Percentiles rank a stretch among this genome's conserved stretches.
phyloP scores from a whole-genome alignment of 768 basidiomycete species.

The Suillus sp. region DNA sequence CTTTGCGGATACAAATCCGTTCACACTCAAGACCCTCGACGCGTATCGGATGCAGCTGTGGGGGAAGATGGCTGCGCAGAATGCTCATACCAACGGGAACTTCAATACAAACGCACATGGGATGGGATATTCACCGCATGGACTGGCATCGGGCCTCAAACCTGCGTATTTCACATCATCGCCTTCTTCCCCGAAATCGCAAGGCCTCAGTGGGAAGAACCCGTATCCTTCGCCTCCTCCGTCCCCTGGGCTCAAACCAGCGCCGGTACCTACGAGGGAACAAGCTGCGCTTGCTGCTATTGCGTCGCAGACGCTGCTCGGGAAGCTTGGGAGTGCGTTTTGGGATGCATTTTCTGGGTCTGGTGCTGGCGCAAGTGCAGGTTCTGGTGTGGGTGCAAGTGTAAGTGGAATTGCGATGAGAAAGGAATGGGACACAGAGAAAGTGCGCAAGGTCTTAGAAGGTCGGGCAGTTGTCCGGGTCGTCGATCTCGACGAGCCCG shows the following conservation, averaged over 20 bases:
- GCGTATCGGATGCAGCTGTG: constrained; percentile 91
- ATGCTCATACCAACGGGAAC: constrained; percentile 27
- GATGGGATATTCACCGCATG: constrained; percentile 12
- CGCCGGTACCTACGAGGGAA: constrained; percentile 32
- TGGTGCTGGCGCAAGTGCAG: constrained; percentile 1
- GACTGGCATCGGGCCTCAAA: constrained; percentile 44
- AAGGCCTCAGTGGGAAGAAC: constrained; percentile 18
- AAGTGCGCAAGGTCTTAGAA: constrained; percentile 78
- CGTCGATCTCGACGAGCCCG: constrained; percentile 66
- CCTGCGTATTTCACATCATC: constrained; percentile 34
- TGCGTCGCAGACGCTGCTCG: constrained; percentile 74
- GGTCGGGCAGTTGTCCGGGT: constrained; percentile 79
- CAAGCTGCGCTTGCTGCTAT: constrained; percentile 54
- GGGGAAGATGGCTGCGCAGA: constrained; percentile 86
- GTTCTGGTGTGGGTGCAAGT: neutral
- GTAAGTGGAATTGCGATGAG: constrained; percentile 10
- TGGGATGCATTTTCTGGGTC: constrained; percentile 86
- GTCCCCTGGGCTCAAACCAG: constrained; percentile 36
- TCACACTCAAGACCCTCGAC: constrained; percentile 87
- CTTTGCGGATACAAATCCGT: constrained; percentile 79
- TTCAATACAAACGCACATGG: constrained; percentile 21
- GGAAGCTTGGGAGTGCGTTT: constrained; percentile 74
- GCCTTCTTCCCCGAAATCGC: constrained; percentile 26
- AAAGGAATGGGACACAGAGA: constrained; percentile 67
- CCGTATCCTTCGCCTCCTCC: constrained; percentile 48